Percentiles rank a stretch among this genome's conserved stretches.
Evolutionary conservation across 1,284 basidiomycete genomes (phyloP).

Genomic region (Fomitopsis palustris): DNA sequence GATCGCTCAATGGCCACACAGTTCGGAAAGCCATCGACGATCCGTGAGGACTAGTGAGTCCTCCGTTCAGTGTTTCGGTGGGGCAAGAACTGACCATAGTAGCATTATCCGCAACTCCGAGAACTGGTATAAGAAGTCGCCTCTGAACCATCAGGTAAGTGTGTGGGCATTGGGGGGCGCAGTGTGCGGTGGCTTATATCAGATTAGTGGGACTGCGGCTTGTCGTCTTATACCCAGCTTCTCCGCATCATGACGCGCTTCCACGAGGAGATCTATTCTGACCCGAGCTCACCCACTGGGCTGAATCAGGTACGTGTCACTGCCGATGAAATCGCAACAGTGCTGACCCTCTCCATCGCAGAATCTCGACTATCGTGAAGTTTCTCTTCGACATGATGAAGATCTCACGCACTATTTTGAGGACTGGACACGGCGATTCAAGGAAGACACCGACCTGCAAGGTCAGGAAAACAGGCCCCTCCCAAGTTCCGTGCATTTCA

Average conservation of each 20-base stretch:
- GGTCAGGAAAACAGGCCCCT: conserved; percentile 7
- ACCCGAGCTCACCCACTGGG: conserved; percentile 62
- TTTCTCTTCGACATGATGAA: conserved; percentile 60
- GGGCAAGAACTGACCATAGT: not conserved
- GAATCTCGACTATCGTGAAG: conserved; percentile 62
- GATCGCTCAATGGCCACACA: conserved; percentile 83
- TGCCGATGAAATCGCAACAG: not conserved
- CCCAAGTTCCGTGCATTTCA: not conserved
- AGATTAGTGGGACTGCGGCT: conserved; percentile 64
- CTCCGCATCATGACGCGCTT: conserved; percentile 69
- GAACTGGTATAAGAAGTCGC: conserved; percentile 74
- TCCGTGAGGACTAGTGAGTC: conserved; percentile 78
- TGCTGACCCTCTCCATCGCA: conserved; percentile 20
- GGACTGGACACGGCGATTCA: conserved; percentile 47
- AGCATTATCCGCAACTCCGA: conserved; percentile 71
- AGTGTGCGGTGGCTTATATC: not conserved
- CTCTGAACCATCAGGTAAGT: conserved; percentile 54
- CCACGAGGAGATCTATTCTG: conserved; percentile 76
- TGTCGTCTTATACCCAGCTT: conserved; percentile 68
- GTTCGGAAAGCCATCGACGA: conserved; percentile 83
- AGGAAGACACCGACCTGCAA: conserved; percentile 22
- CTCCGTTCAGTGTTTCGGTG: not conserved
- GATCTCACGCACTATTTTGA: conserved; percentile 54
- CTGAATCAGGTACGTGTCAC: conserved; percentile 55
- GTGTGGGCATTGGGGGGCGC: not conserved